These are phyloP conservation scores for Elsinoe australis DNA, from an alignment of 2,329 filamentous ascomycete species.

Conservation along the genomic window DNA sequence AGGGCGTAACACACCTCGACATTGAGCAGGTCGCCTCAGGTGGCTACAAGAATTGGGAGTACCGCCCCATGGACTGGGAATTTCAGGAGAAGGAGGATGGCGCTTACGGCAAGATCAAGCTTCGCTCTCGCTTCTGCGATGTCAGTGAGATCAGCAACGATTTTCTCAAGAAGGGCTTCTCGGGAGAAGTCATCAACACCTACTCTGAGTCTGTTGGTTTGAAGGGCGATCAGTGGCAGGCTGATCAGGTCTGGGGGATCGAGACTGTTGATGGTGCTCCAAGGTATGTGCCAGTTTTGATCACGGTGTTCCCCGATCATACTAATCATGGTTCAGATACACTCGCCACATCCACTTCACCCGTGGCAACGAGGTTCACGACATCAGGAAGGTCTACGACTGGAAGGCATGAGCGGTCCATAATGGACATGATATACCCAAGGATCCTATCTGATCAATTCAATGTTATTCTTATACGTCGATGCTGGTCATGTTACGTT, in stretches of 20 bases:
- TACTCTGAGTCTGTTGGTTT: slow-evolving; percentile 40
- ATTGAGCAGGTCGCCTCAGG: slow-evolving; percentile 65
- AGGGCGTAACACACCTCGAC: slow-evolving; percentile 51
- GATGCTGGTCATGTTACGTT: slow-evolving; percentile 10
- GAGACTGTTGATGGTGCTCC: slow-evolving; percentile 36
- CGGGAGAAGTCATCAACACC: slow-evolving; percentile 40
- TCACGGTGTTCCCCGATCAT: slow-evolving; percentile 21
- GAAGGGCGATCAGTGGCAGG: slow-evolving; percentile 43
- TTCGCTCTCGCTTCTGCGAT: slow-evolving; percentile 35
- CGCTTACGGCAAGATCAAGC: slow-evolving; percentile 57
- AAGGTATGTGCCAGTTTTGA: slow-evolving; percentile 32
- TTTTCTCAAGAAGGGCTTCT: slow-evolving; percentile 46
- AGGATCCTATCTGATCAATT: slow-evolving; percentile 10
- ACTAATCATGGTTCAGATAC: slow-evolving; percentile 21
- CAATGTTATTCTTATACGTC: not conserved
- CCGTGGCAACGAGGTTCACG: slow-evolving; percentile 34
- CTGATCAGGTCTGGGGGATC: slow-evolving; percentile 48
- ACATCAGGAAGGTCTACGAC: slow-evolving; percentile 39
- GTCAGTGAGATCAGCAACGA: slow-evolving; percentile 37
- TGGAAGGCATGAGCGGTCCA: slow-evolving; percentile 22
- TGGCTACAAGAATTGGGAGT: slow-evolving; percentile 60
- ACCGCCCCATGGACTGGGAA: slow-evolving; percentile 49
- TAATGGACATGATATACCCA: slow-evolving; percentile 12
- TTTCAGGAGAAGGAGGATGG: slow-evolving; percentile 64
- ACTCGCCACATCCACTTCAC: slow-evolving; percentile 32